Conservation (phyloP, 2,329 filamentous ascomycete genomes). For the Diplodia seriata region DNA sequence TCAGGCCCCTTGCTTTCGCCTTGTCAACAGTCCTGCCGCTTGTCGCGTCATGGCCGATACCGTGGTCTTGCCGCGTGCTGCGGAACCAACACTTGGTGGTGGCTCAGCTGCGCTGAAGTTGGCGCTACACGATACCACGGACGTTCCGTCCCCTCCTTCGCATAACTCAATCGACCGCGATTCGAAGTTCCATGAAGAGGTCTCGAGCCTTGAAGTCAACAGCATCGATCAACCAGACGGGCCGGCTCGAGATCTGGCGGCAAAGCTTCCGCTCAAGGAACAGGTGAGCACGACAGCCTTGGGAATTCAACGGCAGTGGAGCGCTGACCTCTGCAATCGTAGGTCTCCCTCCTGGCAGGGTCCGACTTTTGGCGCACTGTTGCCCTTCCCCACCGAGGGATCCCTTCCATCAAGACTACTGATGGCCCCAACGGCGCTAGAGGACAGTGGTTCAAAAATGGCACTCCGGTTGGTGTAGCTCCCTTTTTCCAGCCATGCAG, state of each 20-base stretch:
- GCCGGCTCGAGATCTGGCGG: conserved; percentile 45
- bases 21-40: background rate
- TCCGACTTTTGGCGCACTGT: conserved; percentile 75
- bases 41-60: conserved; percentile 16
- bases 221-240: conserved; percentile 44
- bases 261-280: conserved; percentile 48
- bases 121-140: conserved; percentile 5
- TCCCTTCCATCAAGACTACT: conserved; percentile 69
- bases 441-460: conserved; percentile 70
- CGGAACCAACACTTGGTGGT: conserved; percentile 4
- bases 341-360: conserved; percentile 54
- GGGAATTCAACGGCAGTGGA: too few species aligned
- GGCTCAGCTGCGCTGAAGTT: conserved; percentile 2
- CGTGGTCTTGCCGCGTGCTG: conserved; percentile 10
- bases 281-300: conserved; percentile 40
- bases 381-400: conserved; percentile 63
- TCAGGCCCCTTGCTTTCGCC: background rate
- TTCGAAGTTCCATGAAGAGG: background rate
- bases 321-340: background rate
- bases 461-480: conserved; percentile 40
- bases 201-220: conserved; percentile 39
- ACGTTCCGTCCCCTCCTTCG: background rate
- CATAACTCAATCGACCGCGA: background rate
- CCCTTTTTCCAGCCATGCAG: conserved; percentile 33
- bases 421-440: conserved; percentile 75